These are phyloP conservation scores for Melanomma pulvis-pyrius DNA, from an alignment of 495 filamentous ascomycete species.

Conservation along the genomic window DNA sequence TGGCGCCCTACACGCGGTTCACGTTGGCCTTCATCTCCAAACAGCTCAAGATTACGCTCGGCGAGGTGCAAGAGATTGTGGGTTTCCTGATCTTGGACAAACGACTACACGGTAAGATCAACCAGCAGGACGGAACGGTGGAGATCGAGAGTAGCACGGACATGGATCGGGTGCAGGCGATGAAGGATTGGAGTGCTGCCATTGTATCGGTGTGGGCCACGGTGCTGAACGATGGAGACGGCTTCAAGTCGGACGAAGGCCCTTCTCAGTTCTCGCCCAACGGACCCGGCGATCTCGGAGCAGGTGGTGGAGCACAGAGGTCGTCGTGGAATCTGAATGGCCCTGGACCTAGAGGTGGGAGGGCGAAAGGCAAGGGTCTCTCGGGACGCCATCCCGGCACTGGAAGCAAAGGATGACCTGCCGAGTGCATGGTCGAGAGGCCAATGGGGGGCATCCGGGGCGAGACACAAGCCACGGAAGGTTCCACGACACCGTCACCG, in stretches of 20 bases:
- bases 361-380: conserved; percentile 36
- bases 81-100: conserved; percentile 90
- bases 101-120: conserved; percentile 82
- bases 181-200: conserved; percentile 72
- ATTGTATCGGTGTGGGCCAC: conserved; percentile 54
- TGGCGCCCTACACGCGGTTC: conserved; percentile 94
- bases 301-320: conserved; percentile 13
- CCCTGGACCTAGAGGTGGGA: conserved; percentile 15
- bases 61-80: conserved; percentile 90
- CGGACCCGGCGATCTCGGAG: conserved; percentile 16
- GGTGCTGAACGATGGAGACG: conserved; percentile 48
- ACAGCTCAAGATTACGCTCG: conserved; percentile 77
- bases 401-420: conserved; percentile 41
- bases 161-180: conserved; percentile 69
- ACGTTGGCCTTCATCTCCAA: conserved; percentile 81
- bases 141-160: conserved; percentile 77
- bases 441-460: conserved; percentile 26
- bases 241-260: conserved; percentile 48
- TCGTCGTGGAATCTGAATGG: conserved; percentile 21
- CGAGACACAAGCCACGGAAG: conserved; percentile 23
- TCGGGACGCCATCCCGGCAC: conserved; percentile 28
- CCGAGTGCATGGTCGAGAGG: conserved; percentile 15
- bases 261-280: conserved; percentile 31
- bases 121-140: conserved; percentile 82
- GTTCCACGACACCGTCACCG: conserved; percentile 37